Base-by-base conservation (phyloP, 805 yeast genomes). In the Nakazawaea wickerhamii region DNA sequence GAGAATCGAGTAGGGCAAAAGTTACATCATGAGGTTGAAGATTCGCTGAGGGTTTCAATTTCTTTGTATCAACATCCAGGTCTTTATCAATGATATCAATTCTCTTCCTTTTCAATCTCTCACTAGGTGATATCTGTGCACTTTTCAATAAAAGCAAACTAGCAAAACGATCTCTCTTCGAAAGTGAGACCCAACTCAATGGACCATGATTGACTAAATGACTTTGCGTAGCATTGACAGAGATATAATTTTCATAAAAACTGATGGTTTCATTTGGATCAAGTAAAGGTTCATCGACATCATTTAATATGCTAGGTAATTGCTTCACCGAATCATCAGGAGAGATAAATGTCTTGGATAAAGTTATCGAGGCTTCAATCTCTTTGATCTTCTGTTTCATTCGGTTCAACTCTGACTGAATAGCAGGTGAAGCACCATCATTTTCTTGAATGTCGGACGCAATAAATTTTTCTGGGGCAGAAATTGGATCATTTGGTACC, bases 181-280 rank as follows among this genome's bases (percentile, higher is more conserved):
- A 55, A 20, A 72, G 44, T 0, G 81, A 57, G 4, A 70, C 49
- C 70, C 78, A 71, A 1, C 79, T 56, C 27, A 75, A 63, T 0
- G 82, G 77, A 1, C 82, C 84, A 55, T 67, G 70, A 49, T 69
- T 68, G 45, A 65, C 64, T 25, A 70, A 56, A 33, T 75, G 56
- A 3, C 68, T 59, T 38, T 63, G 67, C 21, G 63, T 63, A 14
- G 65, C 47, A 40, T 67, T 57, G 42, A 74, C 61, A 0, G 82
- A 71, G 3, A 66, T 48, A 48, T 64, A 64, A 2, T 72, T 73
- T 1, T 57, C 58, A 46, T 64, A 70, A 26, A 75, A 60, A 40
- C 71, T 64, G 5, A 77, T 58, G 1, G 45, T 44, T 10, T 70
- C 77, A 17, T 63, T 54, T 0, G 58, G 51, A 13, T 58, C 50